Conservation (phyloP, 2,329 filamentous ascomycete species). For the Aurifilum marmelostoma region DNA sequence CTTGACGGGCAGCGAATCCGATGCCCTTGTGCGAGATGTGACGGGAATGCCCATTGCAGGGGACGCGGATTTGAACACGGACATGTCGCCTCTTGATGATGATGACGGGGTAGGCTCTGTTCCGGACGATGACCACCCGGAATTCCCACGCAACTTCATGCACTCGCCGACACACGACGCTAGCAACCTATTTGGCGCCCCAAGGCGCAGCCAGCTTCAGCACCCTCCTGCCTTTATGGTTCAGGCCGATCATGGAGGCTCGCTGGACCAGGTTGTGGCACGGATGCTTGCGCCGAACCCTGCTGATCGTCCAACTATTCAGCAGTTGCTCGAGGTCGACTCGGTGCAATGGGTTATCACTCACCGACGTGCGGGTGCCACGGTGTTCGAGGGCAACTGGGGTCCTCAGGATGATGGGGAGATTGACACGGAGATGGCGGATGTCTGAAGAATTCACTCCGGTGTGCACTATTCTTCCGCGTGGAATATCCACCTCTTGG, state of each 20-base stretch:
- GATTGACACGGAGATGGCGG: slow-evolving; percentile 62
- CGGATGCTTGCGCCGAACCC: slow-evolving; percentile 87
- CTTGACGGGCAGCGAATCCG: slow-evolving; percentile 80
- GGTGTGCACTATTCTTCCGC: slow-evolving; percentile 32
- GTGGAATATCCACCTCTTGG: slow-evolving; percentile 19
- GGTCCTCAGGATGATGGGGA: slow-evolving; percentile 68
- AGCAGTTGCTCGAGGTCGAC: slow-evolving; percentile 72
- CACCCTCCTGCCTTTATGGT: slow-evolving; percentile 87
- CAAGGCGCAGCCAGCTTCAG: slow-evolving; percentile 54
- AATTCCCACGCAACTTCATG: slow-evolving; percentile 34
- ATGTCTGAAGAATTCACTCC: slow-evolving; percentile 47
- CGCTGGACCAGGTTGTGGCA: slow-evolving; percentile 80
- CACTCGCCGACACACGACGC: slow-evolving; percentile 38
- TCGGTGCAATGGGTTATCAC: slow-evolving; percentile 80
- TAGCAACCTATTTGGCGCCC: slow-evolving; percentile 50
- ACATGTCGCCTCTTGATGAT: slow-evolving; percentile 25
- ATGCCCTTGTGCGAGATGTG: slow-evolving; percentile 72
- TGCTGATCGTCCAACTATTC: slow-evolving; percentile 70
- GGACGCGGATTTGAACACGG: slow-evolving; percentile 30
- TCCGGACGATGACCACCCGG: slow-evolving; percentile 10
- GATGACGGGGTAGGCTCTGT: slow-evolving; percentile 18
- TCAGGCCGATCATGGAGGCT: slow-evolving; percentile 70
- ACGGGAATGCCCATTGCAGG: slow-evolving; percentile 67
- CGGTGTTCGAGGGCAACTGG: slow-evolving; percentile 94
- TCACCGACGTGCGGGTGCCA: slow-evolving; percentile 84